Evolutionary conservation across 169 alveolate species (phyloP).

Genomic region (Besnoitia besnoiti): DNA sequence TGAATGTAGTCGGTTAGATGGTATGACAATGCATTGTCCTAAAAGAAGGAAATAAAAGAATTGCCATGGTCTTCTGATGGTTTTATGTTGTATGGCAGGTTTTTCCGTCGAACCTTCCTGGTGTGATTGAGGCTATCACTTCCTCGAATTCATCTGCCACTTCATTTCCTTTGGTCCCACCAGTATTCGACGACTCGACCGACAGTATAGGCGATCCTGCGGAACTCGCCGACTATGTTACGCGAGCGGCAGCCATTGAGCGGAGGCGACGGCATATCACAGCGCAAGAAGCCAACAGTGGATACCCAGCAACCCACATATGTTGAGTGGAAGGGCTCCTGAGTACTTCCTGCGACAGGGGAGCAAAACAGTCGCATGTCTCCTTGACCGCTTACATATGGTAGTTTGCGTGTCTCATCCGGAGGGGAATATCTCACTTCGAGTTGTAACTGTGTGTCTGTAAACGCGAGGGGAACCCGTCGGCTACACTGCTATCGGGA

Average conservation of each 20-base stretch:
- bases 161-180: neutral
- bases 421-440: no score
- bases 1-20: no score
- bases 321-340: neutral
- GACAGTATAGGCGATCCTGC: neutral
- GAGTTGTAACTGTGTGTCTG: no score
- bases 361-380: no score
- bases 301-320: neutral
- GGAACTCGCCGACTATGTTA: conserved; percentile 15
- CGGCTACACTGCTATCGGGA: no score
- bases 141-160: neutral
- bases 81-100: neutral
- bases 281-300: neutral
- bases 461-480: no score
- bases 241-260: neutral
- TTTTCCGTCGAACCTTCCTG: neutral
- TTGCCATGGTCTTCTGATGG: no score
- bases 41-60: no score
- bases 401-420: no score
- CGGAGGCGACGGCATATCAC: neutral
- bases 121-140: conserved; percentile 12
- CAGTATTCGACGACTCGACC: neutral
- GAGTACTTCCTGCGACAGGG: no score
- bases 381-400: no score
- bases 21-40: no score